A percentile compares a stretch with the other conserved stretches of the same genome.
Evolutionary conservation across 768 basidiomycete genomes (phyloP).

Genomic region (Plicaturopsis crispa): DNA sequence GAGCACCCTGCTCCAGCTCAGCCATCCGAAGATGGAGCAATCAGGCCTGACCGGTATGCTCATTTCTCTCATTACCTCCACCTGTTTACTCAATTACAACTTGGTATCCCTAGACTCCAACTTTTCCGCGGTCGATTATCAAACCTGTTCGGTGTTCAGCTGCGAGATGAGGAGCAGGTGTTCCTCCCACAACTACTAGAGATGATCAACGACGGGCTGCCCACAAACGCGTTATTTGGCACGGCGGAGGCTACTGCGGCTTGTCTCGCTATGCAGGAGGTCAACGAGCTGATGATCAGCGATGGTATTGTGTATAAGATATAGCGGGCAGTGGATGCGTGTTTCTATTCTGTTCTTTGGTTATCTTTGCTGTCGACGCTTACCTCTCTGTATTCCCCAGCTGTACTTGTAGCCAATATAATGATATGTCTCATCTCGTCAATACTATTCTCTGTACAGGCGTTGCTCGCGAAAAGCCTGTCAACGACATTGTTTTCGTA

Average conservation of each 20-base stretch:
- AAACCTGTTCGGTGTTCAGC: constrained; percentile 53
- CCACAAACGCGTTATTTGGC: constrained; percentile 65
- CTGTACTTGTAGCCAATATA: too few relatives aligned
- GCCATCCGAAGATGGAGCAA: constrained; percentile 31
- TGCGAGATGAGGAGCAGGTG: constrained; percentile 74
- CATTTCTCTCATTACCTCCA: constrained; percentile 2
- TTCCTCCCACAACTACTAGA: constrained; percentile 64
- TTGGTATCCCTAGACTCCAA: constrained; percentile 41
- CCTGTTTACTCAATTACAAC: not conserved
- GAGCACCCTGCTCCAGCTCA: constrained; percentile 27
- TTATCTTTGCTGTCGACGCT: too few relatives aligned
- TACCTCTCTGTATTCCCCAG: too few relatives aligned
- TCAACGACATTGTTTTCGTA: too few relatives aligned
- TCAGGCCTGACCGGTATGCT: constrained; percentile 54
- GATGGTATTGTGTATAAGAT: constrained; percentile 85
- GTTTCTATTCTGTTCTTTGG: too few relatives aligned
- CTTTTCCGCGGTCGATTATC: constrained; percentile 80
- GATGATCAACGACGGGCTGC: constrained; percentile 69
- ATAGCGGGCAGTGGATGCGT: too few relatives aligned
- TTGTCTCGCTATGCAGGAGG: constrained; percentile 68
- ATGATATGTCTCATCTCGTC: too few relatives aligned
- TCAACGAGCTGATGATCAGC: constrained; percentile 81
- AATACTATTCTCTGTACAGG: too few relatives aligned
- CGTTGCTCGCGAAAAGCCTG: too few relatives aligned
- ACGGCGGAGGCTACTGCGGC: constrained; percentile 72